Base-by-base conservation (phyloP, 352 stramenopile species). In the Phytophthora quininea region DNA sequence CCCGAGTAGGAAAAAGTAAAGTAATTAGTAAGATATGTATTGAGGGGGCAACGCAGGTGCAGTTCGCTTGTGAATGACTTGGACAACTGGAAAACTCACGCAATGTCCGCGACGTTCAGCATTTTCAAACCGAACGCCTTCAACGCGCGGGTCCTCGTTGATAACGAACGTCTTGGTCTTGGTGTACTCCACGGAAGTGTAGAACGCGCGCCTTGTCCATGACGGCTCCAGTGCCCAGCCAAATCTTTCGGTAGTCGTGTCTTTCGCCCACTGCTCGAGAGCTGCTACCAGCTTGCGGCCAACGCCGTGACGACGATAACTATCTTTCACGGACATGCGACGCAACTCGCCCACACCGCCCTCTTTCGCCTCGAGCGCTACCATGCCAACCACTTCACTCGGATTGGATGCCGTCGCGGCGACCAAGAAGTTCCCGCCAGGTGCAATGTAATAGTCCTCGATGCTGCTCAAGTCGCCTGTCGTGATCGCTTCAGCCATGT, bases 361-460 rank as follows among this genome's bases (percentile, higher is more conserved):
- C 19, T 32, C 45, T 45, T 69, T 52, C 8, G 19, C 31, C 64
- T 68, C 51, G 29, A 75, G 53, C n/a, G 46, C 62, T 12, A 64
- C 57, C 32, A 71, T 71, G 8, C 62, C 67, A 30, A 71, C 57
- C 37, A 75, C 52, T 42, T 64, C 33, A 3, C 5, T 31, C 10
- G 62, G 40, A 7, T 64, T 24, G 27, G 35, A 42, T 31, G 27
- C 27, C 56, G 47, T 31, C 29, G 56, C 62, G 24, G 57, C 67
- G n/a, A 75, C 67, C 67, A 68, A 24, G 42, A 71, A 75, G 47
- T 71, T 71, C 9, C 67, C 67, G 2, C 67, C 57, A 14, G 52
- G 57, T 4, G 45, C 51, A 29, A 69, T 58, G 49, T 69, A 72
- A 27, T 48, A 59, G n/a, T 46, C 43, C 5, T 67, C 45, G 27